Percentiles rank a stretch among this genome's conserved stretches.
These are phyloP conservation scores for Yarrowia yakushimensis DNA, from an alignment of 805 yeast genomes.

Conservation along the genomic window DNA sequence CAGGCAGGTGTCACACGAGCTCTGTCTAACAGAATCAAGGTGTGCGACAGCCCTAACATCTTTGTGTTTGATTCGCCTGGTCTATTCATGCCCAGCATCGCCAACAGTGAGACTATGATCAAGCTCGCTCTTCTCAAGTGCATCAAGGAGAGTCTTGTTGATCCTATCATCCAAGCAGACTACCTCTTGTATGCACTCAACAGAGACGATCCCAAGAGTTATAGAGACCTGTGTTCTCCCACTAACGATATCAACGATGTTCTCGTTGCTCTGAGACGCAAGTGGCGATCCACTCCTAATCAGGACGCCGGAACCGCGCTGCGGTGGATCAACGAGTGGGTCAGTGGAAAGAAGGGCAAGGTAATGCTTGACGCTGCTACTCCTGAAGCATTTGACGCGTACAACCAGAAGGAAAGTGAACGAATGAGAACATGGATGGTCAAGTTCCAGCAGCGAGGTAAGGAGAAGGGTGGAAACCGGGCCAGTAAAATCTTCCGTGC, in stretches of 20 bases:
- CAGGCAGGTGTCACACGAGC: conserved; percentile 86
- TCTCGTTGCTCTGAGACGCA: conserved; percentile 27
- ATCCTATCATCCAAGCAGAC: conserved; percentile 83
- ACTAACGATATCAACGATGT: conserved; percentile 64
- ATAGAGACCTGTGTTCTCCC: conserved; percentile 51
- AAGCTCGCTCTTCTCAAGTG: conserved; percentile 71
- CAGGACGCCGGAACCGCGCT: conserved; percentile 21
- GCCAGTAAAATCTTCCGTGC: conserved; percentile 4
- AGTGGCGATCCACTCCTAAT: not conserved
- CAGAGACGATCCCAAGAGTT: conserved; percentile 34
- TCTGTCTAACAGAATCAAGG: conserved; percentile 69
- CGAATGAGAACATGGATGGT: conserved; percentile 21
- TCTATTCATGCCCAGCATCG: conserved; percentile 73
- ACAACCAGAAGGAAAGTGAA: conserved; percentile 13
- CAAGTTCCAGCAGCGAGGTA: conserved; percentile 15
- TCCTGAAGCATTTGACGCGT: not conserved
- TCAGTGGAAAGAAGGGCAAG: conserved; percentile 21
- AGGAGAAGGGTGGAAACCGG: conserved; percentile 10
- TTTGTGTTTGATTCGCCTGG: conserved; percentile 90
- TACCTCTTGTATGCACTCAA: conserved; percentile 74
- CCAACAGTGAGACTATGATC: conserved; percentile 65
- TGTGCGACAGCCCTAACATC: conserved; percentile 59
- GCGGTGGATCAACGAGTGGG: conserved; percentile 23
- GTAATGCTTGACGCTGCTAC: conserved; percentile 5
- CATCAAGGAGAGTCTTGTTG: conserved; percentile 63